Percentiles rank a stretch among this genome's conserved stretches.
These are phyloP conservation scores for Paecilomyces formosus DNA, from an alignment of 2,329 filamentous ascomycete species.

Conservation along the genomic window DNA sequence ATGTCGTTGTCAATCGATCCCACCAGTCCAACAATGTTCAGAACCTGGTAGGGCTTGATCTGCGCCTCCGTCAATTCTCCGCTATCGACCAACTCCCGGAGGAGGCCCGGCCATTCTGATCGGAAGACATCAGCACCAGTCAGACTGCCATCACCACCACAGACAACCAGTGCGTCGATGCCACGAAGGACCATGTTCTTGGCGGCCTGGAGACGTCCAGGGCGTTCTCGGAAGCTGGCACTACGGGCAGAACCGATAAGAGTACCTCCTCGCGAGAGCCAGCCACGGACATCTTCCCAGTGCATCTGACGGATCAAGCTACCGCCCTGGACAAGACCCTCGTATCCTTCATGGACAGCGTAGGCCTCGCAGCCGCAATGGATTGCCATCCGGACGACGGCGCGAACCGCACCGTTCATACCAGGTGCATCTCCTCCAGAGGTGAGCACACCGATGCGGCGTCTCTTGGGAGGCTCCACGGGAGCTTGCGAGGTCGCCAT, in stretches of 20 bases:
- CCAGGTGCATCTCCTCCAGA: constrained; percentile 90
- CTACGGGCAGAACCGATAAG: constrained; percentile 92
- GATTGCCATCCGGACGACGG: constrained; percentile 86
- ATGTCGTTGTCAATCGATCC: constrained; percentile 98
- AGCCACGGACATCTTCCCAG: constrained; percentile 93
- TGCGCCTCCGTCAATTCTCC: constrained; percentile 65
- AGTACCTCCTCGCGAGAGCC: constrained; percentile 87
- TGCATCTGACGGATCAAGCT: constrained; percentile 79
- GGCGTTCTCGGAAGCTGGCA: constrained; percentile 82
- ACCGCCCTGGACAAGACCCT: constrained; percentile 84
- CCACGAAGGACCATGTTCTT: constrained; percentile 91
- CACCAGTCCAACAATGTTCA: constrained; percentile 95
- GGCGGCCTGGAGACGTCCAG: constrained; percentile 74
- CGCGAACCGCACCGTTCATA: constrained; percentile 87
- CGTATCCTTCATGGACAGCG: constrained; percentile 88
- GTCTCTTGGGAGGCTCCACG: constrained; percentile 41
- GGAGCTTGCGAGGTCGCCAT: constrained; percentile 24
- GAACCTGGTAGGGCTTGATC: constrained; percentile 66
- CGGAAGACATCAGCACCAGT: constrained; percentile 94
- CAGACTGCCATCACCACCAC: constrained; percentile 91
- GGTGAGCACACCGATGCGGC: constrained; percentile 82
- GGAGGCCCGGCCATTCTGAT: constrained; percentile 79
- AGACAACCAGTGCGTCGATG: constrained; percentile 94
- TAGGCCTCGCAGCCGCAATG: constrained; percentile 73
- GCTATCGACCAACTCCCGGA: constrained; percentile 73